phyloP scores from a whole-genome alignment of 805 yeast species.

The Sugiyamaella boreocaroliniensis region DNA sequence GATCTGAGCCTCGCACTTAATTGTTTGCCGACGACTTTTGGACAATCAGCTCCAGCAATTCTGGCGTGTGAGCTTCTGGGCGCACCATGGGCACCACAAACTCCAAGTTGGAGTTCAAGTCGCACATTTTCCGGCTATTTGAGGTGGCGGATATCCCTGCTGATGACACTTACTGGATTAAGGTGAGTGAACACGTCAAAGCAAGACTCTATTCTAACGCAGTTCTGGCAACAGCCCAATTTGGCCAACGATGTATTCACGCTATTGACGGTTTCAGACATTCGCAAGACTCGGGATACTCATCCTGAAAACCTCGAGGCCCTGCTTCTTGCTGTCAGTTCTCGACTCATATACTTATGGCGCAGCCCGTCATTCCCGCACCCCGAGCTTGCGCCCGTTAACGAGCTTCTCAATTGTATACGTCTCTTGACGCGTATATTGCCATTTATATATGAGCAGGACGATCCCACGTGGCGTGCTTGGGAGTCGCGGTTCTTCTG shows the following conservation, averaged over 20 bases:
- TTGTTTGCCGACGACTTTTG: no score
- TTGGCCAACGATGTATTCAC: constrained; percentile 52
- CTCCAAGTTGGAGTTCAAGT: constrained; percentile 53
- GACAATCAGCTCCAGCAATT: not conserved
- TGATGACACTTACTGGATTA: constrained; percentile 38
- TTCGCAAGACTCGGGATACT: constrained; percentile 51
- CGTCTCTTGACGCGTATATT: constrained; percentile 57
- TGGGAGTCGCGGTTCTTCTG: constrained; percentile 39
- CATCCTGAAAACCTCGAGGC: constrained; percentile 52
- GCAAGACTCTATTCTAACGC: constrained; percentile 12
- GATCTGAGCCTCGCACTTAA: not conserved
- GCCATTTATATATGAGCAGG: constrained; percentile 62
- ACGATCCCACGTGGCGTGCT: constrained; percentile 24
- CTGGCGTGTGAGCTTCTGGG: not conserved
- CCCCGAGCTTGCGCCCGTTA: constrained; percentile 23
- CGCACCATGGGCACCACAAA: constrained; percentile 64
- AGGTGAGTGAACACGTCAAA: constrained; percentile 1
- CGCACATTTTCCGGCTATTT: constrained; percentile 50
- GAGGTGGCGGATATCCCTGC: constrained; percentile 28
- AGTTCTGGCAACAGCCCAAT: constrained; percentile 44
- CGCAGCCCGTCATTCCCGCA: constrained; percentile 26
- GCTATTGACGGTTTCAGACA: constrained; percentile 49
- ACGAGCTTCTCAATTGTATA: constrained; percentile 51
- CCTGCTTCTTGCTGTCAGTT: constrained; percentile 40
- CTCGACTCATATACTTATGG: constrained; percentile 29